A percentile compares a stretch with the other conserved stretches of the same genome.
phyloP scores from a whole-genome alignment of 257 asterid species.

The Cordia subcordata region DNA sequence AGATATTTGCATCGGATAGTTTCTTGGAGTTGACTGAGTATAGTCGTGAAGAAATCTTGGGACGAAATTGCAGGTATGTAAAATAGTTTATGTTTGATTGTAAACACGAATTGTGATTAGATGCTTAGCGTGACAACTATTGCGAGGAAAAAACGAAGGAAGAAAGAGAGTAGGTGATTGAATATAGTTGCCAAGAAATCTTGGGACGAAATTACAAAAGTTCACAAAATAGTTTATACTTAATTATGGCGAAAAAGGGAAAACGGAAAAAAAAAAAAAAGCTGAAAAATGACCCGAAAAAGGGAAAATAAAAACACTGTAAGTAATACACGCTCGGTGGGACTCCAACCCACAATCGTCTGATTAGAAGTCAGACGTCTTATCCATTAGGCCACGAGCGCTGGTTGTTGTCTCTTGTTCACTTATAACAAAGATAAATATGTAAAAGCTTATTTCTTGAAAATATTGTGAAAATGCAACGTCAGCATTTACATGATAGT shows the following conservation, averaged over 20 bases:
- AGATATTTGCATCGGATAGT: constrained; percentile 99
- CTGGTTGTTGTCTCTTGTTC: not conserved
- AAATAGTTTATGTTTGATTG: not conserved
- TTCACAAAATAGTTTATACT: not conserved
- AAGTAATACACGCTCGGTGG: constrained; percentile 20
- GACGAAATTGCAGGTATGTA: constrained; percentile 89
- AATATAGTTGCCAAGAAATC: too few relatives aligned
- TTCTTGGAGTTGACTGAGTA: constrained; percentile 98
- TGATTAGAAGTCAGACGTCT: constrained; percentile 32
- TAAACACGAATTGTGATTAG: not conserved
- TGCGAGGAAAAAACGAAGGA: too few relatives aligned
- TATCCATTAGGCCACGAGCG: constrained; percentile 38
- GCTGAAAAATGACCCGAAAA: not conserved
- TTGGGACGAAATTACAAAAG: not conserved
- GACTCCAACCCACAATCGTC: constrained; percentile 33
- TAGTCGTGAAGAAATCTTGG: constrained; percentile 92
- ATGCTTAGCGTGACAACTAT: too few relatives aligned
- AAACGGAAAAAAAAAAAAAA: too few relatives aligned
- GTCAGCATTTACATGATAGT: too few relatives aligned
- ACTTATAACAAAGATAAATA: too few relatives aligned
- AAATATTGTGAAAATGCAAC: too few relatives aligned
- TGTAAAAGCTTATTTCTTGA: too few relatives aligned
- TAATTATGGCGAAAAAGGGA: too few relatives aligned
- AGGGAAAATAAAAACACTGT: too few relatives aligned
- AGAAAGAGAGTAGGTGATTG: too few relatives aligned